Evolutionary conservation across 2,329 filamentous ascomycete genomes (phyloP).

Genomic region (Sarocladium oryzae): DNA sequence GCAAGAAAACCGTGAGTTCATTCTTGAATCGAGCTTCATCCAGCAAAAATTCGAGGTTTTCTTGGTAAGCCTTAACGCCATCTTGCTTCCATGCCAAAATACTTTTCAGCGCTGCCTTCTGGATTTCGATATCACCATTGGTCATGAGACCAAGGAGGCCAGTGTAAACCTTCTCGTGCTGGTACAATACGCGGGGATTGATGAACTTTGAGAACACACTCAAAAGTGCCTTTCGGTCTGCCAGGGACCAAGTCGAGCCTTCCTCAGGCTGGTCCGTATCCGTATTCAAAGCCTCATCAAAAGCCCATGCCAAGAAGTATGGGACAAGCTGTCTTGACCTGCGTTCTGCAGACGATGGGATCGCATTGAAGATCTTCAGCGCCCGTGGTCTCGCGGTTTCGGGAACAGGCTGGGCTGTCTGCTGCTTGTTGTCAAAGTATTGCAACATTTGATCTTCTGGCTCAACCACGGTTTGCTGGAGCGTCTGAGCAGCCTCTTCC

Average conservation of each 20-base stretch:
- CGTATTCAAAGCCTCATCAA: conserved; percentile 37
- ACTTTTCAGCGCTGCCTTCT: conserved; percentile 76
- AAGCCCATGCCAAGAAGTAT: conserved; percentile 76
- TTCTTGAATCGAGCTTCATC: conserved; percentile 91
- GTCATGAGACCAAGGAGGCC: conserved; percentile 69
- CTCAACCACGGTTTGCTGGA: conserved; percentile 46
- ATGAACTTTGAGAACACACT: conserved; percentile 75
- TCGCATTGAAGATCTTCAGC: conserved; percentile 66
- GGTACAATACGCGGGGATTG: conserved; percentile 81
- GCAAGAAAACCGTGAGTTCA: conserved; percentile 83
- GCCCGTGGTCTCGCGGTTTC: conserved; percentile 66
- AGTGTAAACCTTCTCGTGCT: conserved; percentile 66
- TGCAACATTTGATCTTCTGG: conserved; percentile 53
- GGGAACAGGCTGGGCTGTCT: conserved; percentile 41
- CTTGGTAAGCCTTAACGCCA: conserved; percentile 69
- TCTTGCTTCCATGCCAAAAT: conserved; percentile 85
- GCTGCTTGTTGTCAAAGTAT: conserved; percentile 60
- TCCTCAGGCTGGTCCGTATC: conserved; percentile 32
- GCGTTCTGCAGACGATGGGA: conserved; percentile 77
- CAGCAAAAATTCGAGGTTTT: conserved; percentile 77
- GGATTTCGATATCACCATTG: conserved; percentile 86
- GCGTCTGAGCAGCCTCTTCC: conserved; percentile 41
- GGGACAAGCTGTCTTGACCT: conserved; percentile 80
- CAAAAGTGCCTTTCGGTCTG: conserved; percentile 79
- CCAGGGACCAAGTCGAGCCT: conserved; percentile 56